Evolutionary conservation across 768 basidiomycete species (phyloP).

Genomic region (Collybia sp.): DNA sequence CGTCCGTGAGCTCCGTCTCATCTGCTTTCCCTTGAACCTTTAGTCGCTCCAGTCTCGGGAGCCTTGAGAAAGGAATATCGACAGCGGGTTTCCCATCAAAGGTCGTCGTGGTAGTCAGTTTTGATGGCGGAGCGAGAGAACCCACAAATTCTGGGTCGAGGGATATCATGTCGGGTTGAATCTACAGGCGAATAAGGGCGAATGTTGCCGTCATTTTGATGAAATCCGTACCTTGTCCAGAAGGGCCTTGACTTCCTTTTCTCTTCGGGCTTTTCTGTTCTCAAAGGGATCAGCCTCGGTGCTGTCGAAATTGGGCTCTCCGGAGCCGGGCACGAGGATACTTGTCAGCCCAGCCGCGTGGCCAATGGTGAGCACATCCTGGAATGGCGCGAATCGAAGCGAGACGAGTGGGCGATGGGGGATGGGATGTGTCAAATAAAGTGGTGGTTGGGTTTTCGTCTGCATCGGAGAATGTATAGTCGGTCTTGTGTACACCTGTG

Average conservation of each 20-base stretch:
- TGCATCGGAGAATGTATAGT: slow-evolving; percentile 55
- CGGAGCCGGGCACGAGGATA: slow-evolving; percentile 86
- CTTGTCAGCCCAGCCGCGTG: slow-evolving; percentile 77
- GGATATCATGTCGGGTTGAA: slow-evolving; percentile 90
- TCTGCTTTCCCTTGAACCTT: slow-evolving; percentile 72
- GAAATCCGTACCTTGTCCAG: slow-evolving; percentile 72
- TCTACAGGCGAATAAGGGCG: slow-evolving; percentile 32
- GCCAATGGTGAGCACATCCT: slow-evolving; percentile 78
- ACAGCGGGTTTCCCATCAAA: slow-evolving; percentile 33
- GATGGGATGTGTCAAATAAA: slow-evolving; percentile 87
- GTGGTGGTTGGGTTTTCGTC: slow-evolving; percentile 55
- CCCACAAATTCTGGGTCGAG: slow-evolving; percentile 78
- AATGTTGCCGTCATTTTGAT: background rate
- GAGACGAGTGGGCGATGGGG: slow-evolving; percentile 73
- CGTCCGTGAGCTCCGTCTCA: slow-evolving; percentile 48
- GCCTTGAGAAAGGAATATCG: slow-evolving; percentile 61
- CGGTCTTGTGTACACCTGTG: slow-evolving; percentile 69
- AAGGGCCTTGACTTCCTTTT: slow-evolving; percentile 86
- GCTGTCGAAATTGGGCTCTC: slow-evolving; percentile 94
- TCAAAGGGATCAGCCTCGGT: slow-evolving; percentile 95
- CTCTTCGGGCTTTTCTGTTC: slow-evolving; percentile 70
- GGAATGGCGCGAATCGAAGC: slow-evolving; percentile 84
- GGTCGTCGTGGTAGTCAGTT: slow-evolving; percentile 46
- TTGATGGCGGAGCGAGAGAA: slow-evolving; percentile 56
- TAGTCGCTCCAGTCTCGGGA: slow-evolving; percentile 75